These are phyloP conservation scores for Lipomyces japonicus DNA, from an alignment of 805 yeast genomes.

Conservation along the genomic window DNA sequence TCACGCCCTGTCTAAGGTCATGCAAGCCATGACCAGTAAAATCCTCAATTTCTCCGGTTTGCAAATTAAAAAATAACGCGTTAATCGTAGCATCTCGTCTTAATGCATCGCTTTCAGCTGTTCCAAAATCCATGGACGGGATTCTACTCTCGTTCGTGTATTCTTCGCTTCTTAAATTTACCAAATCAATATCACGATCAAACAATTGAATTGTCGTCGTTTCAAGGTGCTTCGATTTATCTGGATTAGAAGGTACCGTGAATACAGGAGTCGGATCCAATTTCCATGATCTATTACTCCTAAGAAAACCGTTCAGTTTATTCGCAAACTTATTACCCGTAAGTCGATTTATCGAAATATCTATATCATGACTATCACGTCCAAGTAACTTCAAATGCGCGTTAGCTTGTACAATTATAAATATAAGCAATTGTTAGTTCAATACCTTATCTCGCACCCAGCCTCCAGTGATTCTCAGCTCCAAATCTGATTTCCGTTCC, in stretches of 20 bases:
- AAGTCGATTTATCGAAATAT: slow-evolving; percentile 79
- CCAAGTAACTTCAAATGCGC: slow-evolving; percentile 57
- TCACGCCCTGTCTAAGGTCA: slow-evolving; percentile 65
- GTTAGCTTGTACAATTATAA: background rate
- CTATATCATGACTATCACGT: slow-evolving; percentile 76
- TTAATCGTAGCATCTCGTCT: slow-evolving; percentile 95
- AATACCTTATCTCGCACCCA: slow-evolving; percentile 83
- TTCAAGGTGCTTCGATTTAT: slow-evolving; percentile 91
- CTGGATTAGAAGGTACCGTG: slow-evolving; percentile 88
- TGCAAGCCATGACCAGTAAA: slow-evolving; percentile 69
- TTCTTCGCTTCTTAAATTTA: slow-evolving; percentile 81
- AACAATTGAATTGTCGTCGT: slow-evolving; percentile 89
- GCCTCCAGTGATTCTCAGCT: slow-evolving; percentile 87
- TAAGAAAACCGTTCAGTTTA: slow-evolving; percentile 51
- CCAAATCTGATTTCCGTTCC: slow-evolving; percentile 38
- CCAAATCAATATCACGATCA: slow-evolving; percentile 88
- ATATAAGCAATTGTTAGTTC: background rate
- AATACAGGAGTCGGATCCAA: slow-evolving; percentile 49
- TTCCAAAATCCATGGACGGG: slow-evolving; percentile 73
- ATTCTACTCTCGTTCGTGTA: slow-evolving; percentile 80
- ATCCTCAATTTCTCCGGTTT: slow-evolving; percentile 70
- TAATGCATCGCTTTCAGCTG: slow-evolving; percentile 85
- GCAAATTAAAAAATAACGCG: slow-evolving; percentile 83
- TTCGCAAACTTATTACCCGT: slow-evolving; percentile 85
- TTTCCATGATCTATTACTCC: slow-evolving; percentile 33